phyloP scores from a whole-genome alignment of 768 basidiomycete species.

The Tricholoma sp. region DNA sequence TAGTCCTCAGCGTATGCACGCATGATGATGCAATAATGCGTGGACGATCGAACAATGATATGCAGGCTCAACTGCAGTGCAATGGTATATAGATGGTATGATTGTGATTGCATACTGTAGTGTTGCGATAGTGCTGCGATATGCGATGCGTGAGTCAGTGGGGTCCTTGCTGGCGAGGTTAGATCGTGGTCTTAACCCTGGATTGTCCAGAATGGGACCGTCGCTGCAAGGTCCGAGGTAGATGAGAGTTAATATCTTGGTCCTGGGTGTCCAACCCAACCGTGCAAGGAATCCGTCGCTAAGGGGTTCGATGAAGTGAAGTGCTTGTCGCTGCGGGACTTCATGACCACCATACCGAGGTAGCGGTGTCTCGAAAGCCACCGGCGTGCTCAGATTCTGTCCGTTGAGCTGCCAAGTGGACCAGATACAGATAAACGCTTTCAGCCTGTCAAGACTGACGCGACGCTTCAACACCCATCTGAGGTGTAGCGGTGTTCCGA shows the following conservation, averaged over 20 bases:
- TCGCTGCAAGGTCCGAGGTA: not conserved
- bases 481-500: not conserved
- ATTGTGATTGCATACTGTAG: not conserved
- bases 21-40: not conserved
- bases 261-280: no score
- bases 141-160: not conserved
- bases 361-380: not conserved
- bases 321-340: not conserved
- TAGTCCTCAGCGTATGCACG: no score
- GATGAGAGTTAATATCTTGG: not conserved
- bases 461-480: not conserved
- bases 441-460: not conserved
- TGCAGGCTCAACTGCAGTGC: not conserved
- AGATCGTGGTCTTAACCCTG: not conserved
- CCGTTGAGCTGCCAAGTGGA: not conserved
- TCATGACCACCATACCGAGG: not conserved
- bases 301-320: no score
- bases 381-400: not conserved
- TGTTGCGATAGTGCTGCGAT: not conserved
- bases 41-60: not conserved
- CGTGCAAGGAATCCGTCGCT: no score
- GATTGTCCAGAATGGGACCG: not conserved
- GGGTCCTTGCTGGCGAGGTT: not conserved
- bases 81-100: not conserved
- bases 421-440: not conserved